Conservation (phyloP, 2,329 filamentous ascomycete genomes). For the Cercospora sp. region DNA sequence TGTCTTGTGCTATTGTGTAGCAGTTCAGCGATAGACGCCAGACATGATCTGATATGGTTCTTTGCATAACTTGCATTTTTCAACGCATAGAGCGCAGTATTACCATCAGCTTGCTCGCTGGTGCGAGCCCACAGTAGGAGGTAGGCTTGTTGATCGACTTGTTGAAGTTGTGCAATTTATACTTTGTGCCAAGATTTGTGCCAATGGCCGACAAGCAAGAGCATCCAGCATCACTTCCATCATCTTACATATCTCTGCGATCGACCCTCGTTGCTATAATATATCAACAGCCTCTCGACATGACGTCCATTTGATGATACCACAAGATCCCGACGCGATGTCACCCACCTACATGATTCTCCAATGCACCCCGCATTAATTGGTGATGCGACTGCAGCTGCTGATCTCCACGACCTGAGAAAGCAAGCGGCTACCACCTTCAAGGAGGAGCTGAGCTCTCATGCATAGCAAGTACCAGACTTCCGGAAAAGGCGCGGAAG, state of each 20-base stretch:
- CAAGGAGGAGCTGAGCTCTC: not conserved
- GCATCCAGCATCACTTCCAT: not conserved
- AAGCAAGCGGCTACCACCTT: not conserved
- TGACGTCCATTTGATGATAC: not conserved
- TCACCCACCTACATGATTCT: not conserved
- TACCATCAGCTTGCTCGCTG: not conserved
- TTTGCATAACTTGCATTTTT: not conserved
- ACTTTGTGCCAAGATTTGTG: not conserved
- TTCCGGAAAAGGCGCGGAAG: not conserved
- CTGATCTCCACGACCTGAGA: not conserved
- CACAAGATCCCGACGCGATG: not conserved
- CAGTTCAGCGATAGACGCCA: constrained; percentile 3
- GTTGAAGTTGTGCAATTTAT: not conserved
- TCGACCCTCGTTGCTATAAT: not conserved
- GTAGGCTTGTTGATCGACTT: not conserved
- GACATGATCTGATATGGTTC: not conserved
- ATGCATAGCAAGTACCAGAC: not conserved
- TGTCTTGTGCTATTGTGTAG: not conserved
- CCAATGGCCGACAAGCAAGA: not conserved
- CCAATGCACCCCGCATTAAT: not conserved
- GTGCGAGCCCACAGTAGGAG: no score
- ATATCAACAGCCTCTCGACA: not conserved
- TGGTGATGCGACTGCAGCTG: not conserved
- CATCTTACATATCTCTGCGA: not conserved
- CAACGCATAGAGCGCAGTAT: not conserved